Conservation (phyloP, 202 grass and related monocot species). For the Cymbopogon flexuosus region DNA sequence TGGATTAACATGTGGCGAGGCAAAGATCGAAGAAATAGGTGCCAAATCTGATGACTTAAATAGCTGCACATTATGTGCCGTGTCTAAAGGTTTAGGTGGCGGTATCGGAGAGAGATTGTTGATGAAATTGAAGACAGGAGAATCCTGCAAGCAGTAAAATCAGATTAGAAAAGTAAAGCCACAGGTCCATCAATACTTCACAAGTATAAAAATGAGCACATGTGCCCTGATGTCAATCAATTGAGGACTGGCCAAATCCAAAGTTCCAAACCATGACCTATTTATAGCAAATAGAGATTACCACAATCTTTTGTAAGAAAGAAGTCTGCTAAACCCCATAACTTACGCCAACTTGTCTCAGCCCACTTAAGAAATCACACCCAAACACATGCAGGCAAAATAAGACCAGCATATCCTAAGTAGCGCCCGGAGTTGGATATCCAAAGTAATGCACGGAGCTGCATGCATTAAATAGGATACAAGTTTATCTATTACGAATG, state of each 20-base stretch:
- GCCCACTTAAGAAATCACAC: background rate
- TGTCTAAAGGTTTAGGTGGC: conserved; percentile 54
- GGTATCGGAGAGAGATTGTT: conserved; percentile 89
- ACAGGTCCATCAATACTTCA: background rate
- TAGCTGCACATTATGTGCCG: conserved; percentile 56
- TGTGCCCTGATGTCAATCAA: background rate
- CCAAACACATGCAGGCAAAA: background rate
- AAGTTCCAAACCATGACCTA: background rate
- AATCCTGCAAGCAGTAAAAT: conserved; percentile 64
- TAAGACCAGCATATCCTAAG: background rate
- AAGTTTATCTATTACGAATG: background rate
- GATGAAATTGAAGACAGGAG: conserved; percentile 93
- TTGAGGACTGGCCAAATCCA: background rate
- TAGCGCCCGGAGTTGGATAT: background rate
- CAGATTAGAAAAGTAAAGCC: conserved; percentile 3
- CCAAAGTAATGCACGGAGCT: background rate
- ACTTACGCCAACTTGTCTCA: background rate
- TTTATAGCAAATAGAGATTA: background rate
- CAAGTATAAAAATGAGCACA: background rate
- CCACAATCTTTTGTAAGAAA: background rate
- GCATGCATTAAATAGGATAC: background rate
- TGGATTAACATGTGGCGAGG: conserved; percentile 77
- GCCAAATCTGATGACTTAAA: conserved; percentile 66
- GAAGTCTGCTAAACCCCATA: background rate
- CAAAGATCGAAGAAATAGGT: conserved; percentile 71